A percentile compares a stretch with the other conserved stretches of the same genome.
phyloP scores from a whole-genome alignment of 495 filamentous ascomycete genomes.

The Hypoxylon crocopeplum region DNA sequence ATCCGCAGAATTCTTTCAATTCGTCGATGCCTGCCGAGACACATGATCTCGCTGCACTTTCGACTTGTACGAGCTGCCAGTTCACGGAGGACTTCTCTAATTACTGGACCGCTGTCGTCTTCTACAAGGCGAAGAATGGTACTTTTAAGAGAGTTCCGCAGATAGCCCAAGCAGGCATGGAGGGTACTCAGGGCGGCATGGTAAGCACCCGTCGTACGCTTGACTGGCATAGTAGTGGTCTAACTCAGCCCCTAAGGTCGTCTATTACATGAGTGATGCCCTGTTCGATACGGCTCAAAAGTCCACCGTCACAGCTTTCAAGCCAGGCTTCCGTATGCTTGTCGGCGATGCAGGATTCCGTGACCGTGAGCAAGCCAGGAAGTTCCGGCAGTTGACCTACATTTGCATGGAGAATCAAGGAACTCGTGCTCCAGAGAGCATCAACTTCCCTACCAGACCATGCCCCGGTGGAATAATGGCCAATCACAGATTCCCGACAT shows the following conservation, averaged over 20 bases:
- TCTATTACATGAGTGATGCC: conserved; percentile 60
- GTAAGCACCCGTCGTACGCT: conserved; percentile 2
- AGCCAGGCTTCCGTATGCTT: conserved; percentile 55
- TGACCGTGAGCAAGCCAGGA: conserved; percentile 42
- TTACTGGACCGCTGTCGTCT: conserved; percentile 54
- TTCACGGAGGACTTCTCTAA: conserved; percentile 53
- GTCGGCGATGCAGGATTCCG: conserved; percentile 44
- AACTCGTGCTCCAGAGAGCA: conserved; percentile 28
- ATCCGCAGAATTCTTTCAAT: conserved; percentile 42
- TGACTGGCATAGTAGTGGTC: neutral
- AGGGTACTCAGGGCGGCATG: conserved; percentile 49
- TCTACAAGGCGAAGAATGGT: conserved; percentile 48
- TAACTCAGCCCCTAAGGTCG: conserved; percentile 36
- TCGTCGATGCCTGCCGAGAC: conserved; percentile 43
- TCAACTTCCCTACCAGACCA: conserved; percentile 32
- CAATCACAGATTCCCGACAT: conserved; percentile 43
- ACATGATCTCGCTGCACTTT: conserved; percentile 42
- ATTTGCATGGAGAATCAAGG: conserved; percentile 41
- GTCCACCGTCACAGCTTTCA: conserved; percentile 55
- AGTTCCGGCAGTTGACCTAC: conserved; percentile 50
- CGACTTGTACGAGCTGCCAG: conserved; percentile 50
- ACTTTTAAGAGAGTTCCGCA: conserved; percentile 49
- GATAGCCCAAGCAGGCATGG: conserved; percentile 51
- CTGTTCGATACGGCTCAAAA: conserved; percentile 54
- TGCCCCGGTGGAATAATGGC: conserved; percentile 51